Evolutionary conservation across 306 rosid species (phyloP).

Genomic region (Pterocarpus macrocarpus): DNA sequence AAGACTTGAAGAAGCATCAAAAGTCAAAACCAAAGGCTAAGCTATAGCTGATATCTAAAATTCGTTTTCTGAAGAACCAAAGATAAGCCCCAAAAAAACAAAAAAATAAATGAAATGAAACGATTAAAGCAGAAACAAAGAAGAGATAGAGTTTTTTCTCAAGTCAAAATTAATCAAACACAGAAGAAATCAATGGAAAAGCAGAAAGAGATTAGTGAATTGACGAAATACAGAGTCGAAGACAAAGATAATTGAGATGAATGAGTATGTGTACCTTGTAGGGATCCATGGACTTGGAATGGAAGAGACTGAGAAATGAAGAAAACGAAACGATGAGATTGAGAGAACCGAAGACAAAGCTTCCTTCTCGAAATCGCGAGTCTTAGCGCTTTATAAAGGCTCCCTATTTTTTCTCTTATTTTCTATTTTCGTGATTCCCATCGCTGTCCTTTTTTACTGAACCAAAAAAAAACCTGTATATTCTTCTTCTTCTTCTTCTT

Average conservation of each 20-base stretch:
- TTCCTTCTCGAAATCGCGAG: conserved; percentile 25
- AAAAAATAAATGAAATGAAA: too few species aligned
- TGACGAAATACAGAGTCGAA: neutral
- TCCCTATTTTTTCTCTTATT: too few species aligned
- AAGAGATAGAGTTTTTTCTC: too few species aligned
- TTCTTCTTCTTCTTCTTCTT: too few species aligned
- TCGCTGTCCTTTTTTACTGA: too few species aligned
- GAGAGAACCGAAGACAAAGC: neutral
- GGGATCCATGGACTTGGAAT: conserved; percentile 72
- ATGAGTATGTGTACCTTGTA: conserved; percentile 65
- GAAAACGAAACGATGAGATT: conserved; percentile 12
- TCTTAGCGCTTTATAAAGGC: conserved; percentile 28
- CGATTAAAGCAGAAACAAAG: too few species aligned
- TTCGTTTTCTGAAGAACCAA: neutral
- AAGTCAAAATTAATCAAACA: too few species aligned
- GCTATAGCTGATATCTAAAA: neutral
- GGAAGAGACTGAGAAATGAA: conserved; percentile 7
- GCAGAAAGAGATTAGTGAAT: neutral
- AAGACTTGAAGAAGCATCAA: neutral
- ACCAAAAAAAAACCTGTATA: too few species aligned
- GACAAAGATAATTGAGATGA: neutral
- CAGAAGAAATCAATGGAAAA: too few species aligned
- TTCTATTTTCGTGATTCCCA: too few species aligned
- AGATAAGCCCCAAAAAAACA: too few species aligned
- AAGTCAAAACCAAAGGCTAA: neutral